Base-by-base conservation (phyloP, 2,329 filamentous ascomycete species). In the Aplosporella prunicola region DNA sequence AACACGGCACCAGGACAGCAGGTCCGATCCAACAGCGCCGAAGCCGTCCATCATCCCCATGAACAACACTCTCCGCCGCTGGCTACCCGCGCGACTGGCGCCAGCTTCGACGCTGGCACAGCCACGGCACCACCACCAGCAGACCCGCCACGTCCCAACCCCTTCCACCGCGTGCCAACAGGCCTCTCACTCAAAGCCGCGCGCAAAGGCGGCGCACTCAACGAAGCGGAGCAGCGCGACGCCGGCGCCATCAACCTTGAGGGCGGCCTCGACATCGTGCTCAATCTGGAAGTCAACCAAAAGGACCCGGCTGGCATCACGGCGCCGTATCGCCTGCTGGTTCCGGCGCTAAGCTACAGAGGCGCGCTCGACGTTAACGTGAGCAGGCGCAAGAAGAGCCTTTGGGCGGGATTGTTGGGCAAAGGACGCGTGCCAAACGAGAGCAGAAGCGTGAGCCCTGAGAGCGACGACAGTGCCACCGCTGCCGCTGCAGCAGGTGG, bases 201-300 rank as follows among this genome's bases (percentile, higher is more conserved):
- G 2, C 32, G 57, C 17, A 53, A 57, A 32, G 53, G 53, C 16
- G 51, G 40, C 1, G 33, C 33, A 2, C 22, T 32, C 8, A 35
- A 28, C 16, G 38, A 40, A 10, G 22, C 25, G 6, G 46, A 50
- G 17, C 24, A 40, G n/a, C 15, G 26, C 16, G 17, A 43, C 9
- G 46, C 51, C 24, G 47, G 49, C n/a, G 55, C 47, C 13, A 66
- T 96, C 42, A 78, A 94, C 52, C 68, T 95, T 0, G 76, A 91
- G 53, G 82, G 81, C 20, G 87, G 86, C 0, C 66, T 98, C 8
- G 87, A 95, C 47, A 80, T 98, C 23, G 82, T 78, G 34, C 62
- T 98, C 28, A 94, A 95, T 50, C 78, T 94, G 44, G 91, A 98
- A 62, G 77, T 95, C 43, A 87, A 81, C 50, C 74, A 83, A 29